A percentile compares a stretch with the other conserved stretches of the same genome.
These are phyloP conservation scores for Priceomyces melissophilus DNA, from an alignment of 805 yeast species.

Conservation along the genomic window DNA sequence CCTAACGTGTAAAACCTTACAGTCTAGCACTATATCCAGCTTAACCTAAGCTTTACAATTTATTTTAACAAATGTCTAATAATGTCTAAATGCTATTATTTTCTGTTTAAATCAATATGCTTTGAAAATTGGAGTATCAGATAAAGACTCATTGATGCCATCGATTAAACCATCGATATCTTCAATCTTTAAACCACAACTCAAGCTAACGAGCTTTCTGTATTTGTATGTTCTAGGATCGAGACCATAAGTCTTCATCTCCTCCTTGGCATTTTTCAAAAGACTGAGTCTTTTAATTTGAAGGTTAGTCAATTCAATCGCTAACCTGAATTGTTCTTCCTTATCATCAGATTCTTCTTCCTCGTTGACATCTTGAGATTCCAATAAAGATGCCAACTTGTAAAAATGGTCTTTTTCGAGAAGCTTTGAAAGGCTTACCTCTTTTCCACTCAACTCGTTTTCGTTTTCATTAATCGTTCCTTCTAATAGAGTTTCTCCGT, in stretches of 20 bases:
- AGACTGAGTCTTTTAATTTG: constrained; percentile 49
- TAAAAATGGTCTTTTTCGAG: constrained; percentile 44
- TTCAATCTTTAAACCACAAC: constrained; percentile 75
- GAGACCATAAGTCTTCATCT: constrained; percentile 40
- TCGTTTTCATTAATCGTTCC: constrained; percentile 14
- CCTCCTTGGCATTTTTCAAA: constrained; percentile 47
- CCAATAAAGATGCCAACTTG: constrained; percentile 42
- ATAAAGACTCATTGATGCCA: constrained; percentile 56
- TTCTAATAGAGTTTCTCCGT: constrained; percentile 21
- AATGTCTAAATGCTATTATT: too few species aligned
- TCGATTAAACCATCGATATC: constrained; percentile 79
- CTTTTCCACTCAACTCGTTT: constrained; percentile 12
- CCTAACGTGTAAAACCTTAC: too few species aligned
- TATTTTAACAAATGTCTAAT: too few species aligned
- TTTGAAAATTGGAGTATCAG: constrained; percentile 15
- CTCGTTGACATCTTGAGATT: constrained; percentile 31
- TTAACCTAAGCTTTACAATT: too few species aligned
- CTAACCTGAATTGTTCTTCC: constrained; percentile 13
- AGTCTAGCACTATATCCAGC: too few species aligned
- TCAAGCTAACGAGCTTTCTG: constrained; percentile 68
- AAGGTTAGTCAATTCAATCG: constrained; percentile 40
- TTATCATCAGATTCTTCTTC: constrained; percentile 9
- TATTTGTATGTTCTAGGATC: constrained; percentile 67
- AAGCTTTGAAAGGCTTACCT: constrained; percentile 20
- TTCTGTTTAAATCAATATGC: constrained; percentile 1